Base-by-base conservation (phyloP, 352 stramenopile genomes). In the Poterioochromonas sp. region DNA sequence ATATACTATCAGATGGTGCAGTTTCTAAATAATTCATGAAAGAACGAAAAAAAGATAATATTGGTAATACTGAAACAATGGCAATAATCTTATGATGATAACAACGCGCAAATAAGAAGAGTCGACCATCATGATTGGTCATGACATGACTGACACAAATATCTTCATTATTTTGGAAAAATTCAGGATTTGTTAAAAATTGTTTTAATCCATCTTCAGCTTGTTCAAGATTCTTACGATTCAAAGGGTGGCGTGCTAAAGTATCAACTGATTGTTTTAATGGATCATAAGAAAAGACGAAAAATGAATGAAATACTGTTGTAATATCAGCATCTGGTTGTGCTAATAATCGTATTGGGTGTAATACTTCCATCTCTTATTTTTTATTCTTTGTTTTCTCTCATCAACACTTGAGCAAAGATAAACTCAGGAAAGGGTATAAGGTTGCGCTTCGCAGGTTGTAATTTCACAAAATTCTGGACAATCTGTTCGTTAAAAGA, bases 301-400 rank as follows among this genome's bases (percentile, higher is more conserved):
- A 53, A 63, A 76, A 35, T 26, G 69, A 76, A 63, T 76, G 69
- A 29, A 65, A 76, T n/a, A 76, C 12, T 64, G 69, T 76, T 63
- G 69, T 76, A 39, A 76, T n/a, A 34, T 76, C 49, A 58, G 40
- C 69, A 63, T 76, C 69, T 39, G 69, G 12, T 32, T 35, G n/a
- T 68, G 69, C 69, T 8, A 76, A 37, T 76, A 76, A 40, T 5
- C 69, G 32, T 39, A 76, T 70, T 39, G 69, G 69, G 37, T 76
- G 69, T 20, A 74, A 34, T 68, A 68, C 8, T 18, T 68, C 58
- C 26, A 39, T 68, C 34, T 35, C 29, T 40, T 53, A 53, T 20
- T 20, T n/a, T n/a, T n/a, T n/a, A n/a, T n/a, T n/a, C n/a, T n/a
- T n/a, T n/a, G n/a, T n/a, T n/a, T n/a, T n/a, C n/a, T n/a, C n/a